Conservation (phyloP, 306 rosid species). For the Potentilla sterilis region DNA sequence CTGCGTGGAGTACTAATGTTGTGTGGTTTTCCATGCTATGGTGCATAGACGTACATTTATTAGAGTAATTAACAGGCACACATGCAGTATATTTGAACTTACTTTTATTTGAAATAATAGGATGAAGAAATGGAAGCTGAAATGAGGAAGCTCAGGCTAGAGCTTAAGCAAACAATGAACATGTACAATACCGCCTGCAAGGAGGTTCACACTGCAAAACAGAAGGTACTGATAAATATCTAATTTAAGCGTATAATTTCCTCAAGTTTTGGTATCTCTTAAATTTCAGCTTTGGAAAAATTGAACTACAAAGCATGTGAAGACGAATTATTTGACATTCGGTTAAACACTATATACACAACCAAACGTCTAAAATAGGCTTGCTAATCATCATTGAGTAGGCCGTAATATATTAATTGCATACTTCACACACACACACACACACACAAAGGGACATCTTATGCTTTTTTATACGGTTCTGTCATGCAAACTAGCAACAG, state of each 20-base stretch:
- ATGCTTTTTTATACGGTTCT: neutral
- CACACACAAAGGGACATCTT: neutral
- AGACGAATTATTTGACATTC: neutral
- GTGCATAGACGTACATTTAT: neutral
- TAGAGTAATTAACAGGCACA: neutral
- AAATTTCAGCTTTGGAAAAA: neutral
- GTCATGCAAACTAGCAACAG: neutral
- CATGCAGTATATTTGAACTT: neutral
- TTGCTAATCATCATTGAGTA: neutral
- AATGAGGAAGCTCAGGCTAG: slow-evolving; percentile 77
- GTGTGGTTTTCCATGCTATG: neutral
- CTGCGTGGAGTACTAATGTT: neutral
- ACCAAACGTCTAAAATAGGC: neutral
- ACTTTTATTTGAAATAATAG: slow-evolving; percentile 24
- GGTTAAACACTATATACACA: neutral
- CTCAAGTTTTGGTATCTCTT: neutral
- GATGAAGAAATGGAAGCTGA: slow-evolving; percentile 84
- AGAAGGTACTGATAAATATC: slow-evolving; percentile 41
- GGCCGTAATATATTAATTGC: neutral
- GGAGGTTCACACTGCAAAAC: slow-evolving; percentile 67
- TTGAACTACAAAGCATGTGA: neutral
- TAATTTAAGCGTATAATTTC: neutral
- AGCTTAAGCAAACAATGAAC: slow-evolving; percentile 87
- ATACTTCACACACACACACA: neutral
- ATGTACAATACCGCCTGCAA: slow-evolving; percentile 86